Evolutionary conservation across 345 rosid species (phyloP).

Genomic region (Lepidium didymum): DNA sequence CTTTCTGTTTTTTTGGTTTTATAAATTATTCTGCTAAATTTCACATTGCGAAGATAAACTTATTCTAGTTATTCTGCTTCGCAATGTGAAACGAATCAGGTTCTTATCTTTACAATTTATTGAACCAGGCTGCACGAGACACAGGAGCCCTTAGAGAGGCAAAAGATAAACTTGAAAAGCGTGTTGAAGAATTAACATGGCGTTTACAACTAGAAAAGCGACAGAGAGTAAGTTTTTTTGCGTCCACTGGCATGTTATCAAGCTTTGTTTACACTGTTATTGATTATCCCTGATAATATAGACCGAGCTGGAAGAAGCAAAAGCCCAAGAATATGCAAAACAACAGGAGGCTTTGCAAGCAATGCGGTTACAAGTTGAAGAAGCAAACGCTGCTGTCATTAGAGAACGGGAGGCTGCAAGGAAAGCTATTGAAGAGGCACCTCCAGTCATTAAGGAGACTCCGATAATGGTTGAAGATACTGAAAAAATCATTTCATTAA

Average conservation of each 20-base stretch:
- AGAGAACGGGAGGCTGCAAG: constrained; percentile 86
- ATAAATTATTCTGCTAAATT: not conserved
- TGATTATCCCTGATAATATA: constrained; percentile 22
- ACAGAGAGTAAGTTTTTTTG: constrained; percentile 60
- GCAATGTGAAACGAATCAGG: not conserved
- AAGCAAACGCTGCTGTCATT: constrained; percentile 69
- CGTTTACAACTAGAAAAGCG: constrained; percentile 96
- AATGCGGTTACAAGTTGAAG: constrained; percentile 78
- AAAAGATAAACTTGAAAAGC: constrained; percentile 96
- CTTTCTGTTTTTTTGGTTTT: not conserved
- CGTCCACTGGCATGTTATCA: not conserved
- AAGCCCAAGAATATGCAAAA: constrained; percentile 83
- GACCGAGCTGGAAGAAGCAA: constrained; percentile 95
- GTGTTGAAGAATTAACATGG: constrained; percentile 97
- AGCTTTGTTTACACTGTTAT: not conserved
- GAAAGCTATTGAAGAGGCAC: constrained; percentile 96
- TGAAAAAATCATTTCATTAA: constrained; percentile 62
- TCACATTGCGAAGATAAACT: too few species aligned
- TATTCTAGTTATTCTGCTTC: too few species aligned
- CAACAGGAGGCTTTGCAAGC: constrained; percentile 71
- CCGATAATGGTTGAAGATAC: constrained; percentile 92
- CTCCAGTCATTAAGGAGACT: constrained; percentile 92
- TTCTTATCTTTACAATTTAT: constrained; percentile 21
- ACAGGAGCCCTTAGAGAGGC: constrained; percentile 99
- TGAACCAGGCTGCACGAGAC: constrained; percentile 79